Base-by-base conservation (phyloP, 345 rosid genomes). In the Fremontodendron californicum region DNA sequence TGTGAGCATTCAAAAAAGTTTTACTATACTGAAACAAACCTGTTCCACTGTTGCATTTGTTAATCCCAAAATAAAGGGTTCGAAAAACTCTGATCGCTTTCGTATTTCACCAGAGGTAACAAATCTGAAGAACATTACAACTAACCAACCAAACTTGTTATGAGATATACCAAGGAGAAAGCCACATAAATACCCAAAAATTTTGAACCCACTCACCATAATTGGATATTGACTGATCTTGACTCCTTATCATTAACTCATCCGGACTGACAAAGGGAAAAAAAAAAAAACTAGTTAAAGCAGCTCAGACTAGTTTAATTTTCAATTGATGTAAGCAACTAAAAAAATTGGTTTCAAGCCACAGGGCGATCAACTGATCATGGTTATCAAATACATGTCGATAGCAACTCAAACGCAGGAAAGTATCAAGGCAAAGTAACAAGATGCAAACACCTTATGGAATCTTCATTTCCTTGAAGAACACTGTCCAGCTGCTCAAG, bases 51-150 rank as follows among this genome's bases (percentile, higher is more conserved):
- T 87, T 67, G 97, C 45, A 73, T 89, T 94, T 29, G 98, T 84
- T 75, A 96, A 79, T 78, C 98, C 99, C 82, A 89, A 62, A 74
- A 96, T 83, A 71, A 96, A 96, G 57, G 98, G 99, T 85, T 90
- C 97, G 71, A 92, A 94, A 82, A 96, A 96, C 23, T 91, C 94
- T 0, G 94, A 82, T 57, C 97, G 98, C 58, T 86, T 94, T 74
- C 90, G 87, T 80, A 96, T 92, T 80, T 96, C 98, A 55, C 97
- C 98, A 78, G 99, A 86, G 65, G 98, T 92, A 77, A 96, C 98
- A 85, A 96, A 96, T 85, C 99, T 96, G 89, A 96, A 92, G 85
- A 96, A 96, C 99, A 96, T 96, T 74, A 96, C 99, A 84, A 92
- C 99, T 96, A 83, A 81, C 84, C 84, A 83, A 85, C 86, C 78